Conservation (phyloP, 2,329 filamentous ascomycete genomes). For the Calonectria ilicicola region DNA sequence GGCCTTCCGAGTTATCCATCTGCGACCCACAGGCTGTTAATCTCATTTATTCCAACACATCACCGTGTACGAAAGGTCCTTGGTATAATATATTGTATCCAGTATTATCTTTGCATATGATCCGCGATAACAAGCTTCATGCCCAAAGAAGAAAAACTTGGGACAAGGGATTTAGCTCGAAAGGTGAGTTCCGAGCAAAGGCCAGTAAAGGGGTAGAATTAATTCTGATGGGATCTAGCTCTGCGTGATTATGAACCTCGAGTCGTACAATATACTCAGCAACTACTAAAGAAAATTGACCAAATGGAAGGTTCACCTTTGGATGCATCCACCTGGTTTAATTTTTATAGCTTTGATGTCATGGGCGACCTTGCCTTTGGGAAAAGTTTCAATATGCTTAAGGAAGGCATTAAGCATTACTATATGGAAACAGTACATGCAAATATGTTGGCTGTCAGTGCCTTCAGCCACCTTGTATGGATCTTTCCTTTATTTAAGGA, state of each 20-base stretch:
- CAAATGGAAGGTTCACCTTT: conserved; percentile 28
- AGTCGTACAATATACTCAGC: conserved; percentile 19
- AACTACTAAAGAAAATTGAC: conserved; percentile 15
- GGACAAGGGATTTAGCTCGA: conserved; percentile 24
- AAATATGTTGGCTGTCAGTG: conserved; percentile 17
- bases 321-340: conserved; percentile 47
- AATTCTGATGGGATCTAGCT: background rate
- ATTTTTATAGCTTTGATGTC: conserved; percentile 52
- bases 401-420: conserved; percentile 13
- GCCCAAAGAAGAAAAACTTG: conserved; percentile 15
- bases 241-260: conserved; percentile 27
- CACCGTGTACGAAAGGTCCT: conserved; percentile 25
- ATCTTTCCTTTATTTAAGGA: conserved; percentile 24
- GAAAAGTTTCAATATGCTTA: conserved; percentile 50
- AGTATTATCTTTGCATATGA: conserved; percentile 11
- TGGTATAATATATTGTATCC: conserved; percentile 29
- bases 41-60: conserved; percentile 19
- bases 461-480: conserved; percentile 19
- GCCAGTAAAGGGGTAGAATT: background rate
- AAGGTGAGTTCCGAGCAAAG: background rate
- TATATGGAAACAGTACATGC: conserved; percentile 16
- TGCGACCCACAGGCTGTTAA: conserved; percentile 12
- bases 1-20: conserved; percentile 25
- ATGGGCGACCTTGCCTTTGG: conserved; percentile 55
- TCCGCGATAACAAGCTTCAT: conserved; percentile 21